These are phyloP conservation scores for Marasmius fiardii DNA, from an alignment of 1,284 basidiomycete genomes.

Conservation along the genomic window DNA sequence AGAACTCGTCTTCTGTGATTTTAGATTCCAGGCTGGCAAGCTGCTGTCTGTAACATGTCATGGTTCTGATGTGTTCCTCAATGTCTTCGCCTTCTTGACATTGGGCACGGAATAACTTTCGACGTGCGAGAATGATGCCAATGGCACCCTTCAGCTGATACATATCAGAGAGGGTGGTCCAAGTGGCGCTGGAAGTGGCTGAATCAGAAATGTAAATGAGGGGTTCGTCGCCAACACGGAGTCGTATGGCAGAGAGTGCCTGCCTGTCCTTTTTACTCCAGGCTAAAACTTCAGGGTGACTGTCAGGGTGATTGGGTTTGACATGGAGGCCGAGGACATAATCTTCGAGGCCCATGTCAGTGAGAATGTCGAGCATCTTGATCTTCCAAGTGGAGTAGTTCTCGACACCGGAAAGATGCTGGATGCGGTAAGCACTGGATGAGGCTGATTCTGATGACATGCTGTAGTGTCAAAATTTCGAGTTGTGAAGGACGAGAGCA, in stretches of 20 bases:
- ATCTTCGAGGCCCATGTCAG: conserved; percentile 21
- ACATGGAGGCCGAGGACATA: conserved; percentile 15
- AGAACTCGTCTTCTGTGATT: conserved; percentile 21
- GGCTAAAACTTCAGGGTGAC: conserved; percentile 3
- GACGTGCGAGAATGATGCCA: conserved; percentile 18
- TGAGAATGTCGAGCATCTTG: conserved; percentile 28
- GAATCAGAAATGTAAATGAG: conserved; percentile 20
- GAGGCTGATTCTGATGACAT: not conserved
- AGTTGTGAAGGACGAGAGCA: too few relatives aligned
- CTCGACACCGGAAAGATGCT: conserved; percentile 24
- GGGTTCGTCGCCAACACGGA: conserved; percentile 20
- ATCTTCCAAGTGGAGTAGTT: conserved; percentile 29
- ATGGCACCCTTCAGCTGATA: conserved; percentile 8
- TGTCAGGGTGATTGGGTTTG: not conserved
- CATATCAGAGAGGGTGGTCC: conserved; percentile 20
- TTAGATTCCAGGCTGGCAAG: not conserved
- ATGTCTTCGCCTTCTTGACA: conserved; percentile 24
- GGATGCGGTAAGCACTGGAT: conserved; percentile 21
- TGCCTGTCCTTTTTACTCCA: conserved; percentile 11
- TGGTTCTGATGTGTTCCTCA: conserved; percentile 24
- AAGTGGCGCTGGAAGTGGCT: conserved; percentile 20
- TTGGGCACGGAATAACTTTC: conserved; percentile 22
- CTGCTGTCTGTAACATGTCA: not conserved
- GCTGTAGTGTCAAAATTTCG: too few relatives aligned
- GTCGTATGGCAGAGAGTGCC: conserved; percentile 22